Evolutionary conservation across 2,329 filamentous ascomycete species (phyloP).

Genomic region (Stemphylium vesicarium): DNA sequence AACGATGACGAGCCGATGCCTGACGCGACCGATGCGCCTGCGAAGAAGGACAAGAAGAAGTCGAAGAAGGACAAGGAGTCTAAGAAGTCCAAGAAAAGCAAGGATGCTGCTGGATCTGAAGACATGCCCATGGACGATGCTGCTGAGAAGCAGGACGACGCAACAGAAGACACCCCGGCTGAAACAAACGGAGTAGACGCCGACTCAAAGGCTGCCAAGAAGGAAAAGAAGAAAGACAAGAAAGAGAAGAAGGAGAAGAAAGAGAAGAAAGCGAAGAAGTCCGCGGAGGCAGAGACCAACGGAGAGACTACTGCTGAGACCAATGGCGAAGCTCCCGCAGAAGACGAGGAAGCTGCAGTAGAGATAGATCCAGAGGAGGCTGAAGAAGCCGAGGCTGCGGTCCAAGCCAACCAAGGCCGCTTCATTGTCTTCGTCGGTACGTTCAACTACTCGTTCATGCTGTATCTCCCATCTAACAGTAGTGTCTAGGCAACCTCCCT

Average conservation of each 20-base stretch:
- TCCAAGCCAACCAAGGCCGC: slow-evolving; percentile 54
- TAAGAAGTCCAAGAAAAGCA: slow-evolving; percentile 28
- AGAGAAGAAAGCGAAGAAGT: slow-evolving; percentile 39
- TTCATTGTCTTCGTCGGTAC: slow-evolving; percentile 81
- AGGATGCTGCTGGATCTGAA: slow-evolving; percentile 13
- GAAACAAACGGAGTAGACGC: slow-evolving; percentile 19
- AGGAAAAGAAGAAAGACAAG: slow-evolving; percentile 33
- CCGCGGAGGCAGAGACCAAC: slow-evolving; percentile 19
- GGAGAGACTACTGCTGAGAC: slow-evolving; percentile 21
- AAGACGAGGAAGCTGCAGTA: slow-evolving; percentile 23
- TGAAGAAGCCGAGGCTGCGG: slow-evolving; percentile 16
- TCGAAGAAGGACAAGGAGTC: slow-evolving; percentile 33
- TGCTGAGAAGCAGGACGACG: slow-evolving; percentile 14
- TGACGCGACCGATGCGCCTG: slow-evolving; percentile 22
- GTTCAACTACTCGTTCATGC: slow-evolving; percentile 10
- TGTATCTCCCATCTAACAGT: slow-evolving; percentile 11
- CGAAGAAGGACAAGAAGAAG: slow-evolving; percentile 32
- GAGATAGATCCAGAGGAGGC: slow-evolving; percentile 23
- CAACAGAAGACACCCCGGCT: slow-evolving; percentile 15
- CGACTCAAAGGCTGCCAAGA: slow-evolving; percentile 28
- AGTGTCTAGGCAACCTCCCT: slow-evolving; percentile 77
- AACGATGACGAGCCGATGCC: slow-evolving; percentile 28
- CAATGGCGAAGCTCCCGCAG: slow-evolving; percentile 20
- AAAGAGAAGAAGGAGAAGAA: slow-evolving; percentile 38
- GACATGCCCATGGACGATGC: slow-evolving; percentile 14